Evolutionary conservation across 1,139 yeast species (phyloP), one percentile per base, ranked within the genome.

Genomic region (Candida sp.): DNA sequence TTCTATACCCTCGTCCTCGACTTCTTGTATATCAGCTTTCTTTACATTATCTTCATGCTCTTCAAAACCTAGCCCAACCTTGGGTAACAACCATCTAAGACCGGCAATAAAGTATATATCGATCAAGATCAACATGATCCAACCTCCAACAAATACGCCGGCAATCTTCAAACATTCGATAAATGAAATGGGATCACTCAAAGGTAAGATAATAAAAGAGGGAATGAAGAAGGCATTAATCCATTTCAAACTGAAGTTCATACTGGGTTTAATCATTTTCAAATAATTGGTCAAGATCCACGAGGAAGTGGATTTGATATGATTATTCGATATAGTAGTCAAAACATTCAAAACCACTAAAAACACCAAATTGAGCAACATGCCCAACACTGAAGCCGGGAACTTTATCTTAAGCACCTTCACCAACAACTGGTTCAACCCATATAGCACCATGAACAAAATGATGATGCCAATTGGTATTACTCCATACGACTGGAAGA

Each of bases 141-240:
- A 82, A 1, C 95, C 93, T 35, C 84, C 50, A 3, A 82, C 69
- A 56, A 86, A 87, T 9, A 85, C 87, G 0, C 81, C 93, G 2
- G 87, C 89, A 35, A 87, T 87, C 44, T 82, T 81, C 53, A 83
- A 69, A 19, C 89, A 87, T 52, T 86, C 95, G 21, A 75, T 74
- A 35, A 82, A 81, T 11, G 84, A 70, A 38, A 87, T 83, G 47
- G 77, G 75, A 33, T 77, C 76, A 12, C 88, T 77, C 43, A 85
- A 68, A 0, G 95, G 93, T 40, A 87, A 71, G 1, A 83, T 76
- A 23, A 86, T 80, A 55, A 87, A 86, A 0, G 90, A 82, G 0
- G 95, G 93, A 1, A 87, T 81, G 68, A 87, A 87, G 58, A 82
- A 85, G 7, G 85, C 75, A 58, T 84, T 85, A 64, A 87, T 87